Evolutionary conservation across 129 eudicot species (phyloP).

Genomic region (Escallonia rubra): DNA sequence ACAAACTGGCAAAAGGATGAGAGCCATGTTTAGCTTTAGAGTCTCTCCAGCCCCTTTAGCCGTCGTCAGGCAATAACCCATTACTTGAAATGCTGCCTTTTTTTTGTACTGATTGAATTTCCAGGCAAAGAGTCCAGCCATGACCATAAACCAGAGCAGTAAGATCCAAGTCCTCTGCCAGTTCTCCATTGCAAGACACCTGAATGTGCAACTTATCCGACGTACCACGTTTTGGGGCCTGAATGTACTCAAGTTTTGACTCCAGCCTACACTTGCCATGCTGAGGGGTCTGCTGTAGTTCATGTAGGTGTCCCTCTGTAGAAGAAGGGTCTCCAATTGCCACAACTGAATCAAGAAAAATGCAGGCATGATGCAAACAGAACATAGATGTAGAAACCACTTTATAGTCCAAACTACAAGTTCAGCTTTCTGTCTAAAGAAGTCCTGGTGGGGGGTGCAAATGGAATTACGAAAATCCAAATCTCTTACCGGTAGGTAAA

Average conservation of each 20-base stretch:
- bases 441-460: neutral
- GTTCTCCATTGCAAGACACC: conserved; percentile 48
- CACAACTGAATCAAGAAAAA: conserved; percentile 58
- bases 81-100: conserved; percentile 74
- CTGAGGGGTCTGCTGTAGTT: conserved; percentile 84
- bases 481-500: too few species aligned
- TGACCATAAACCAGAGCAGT: conserved; percentile 55
- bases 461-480: neutral
- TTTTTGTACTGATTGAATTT: conserved; percentile 67
- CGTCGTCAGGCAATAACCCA: conserved; percentile 86
- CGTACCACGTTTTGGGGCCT: conserved; percentile 31
- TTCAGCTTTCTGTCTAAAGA: too few species aligned
- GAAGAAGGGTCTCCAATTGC: conserved; percentile 92
- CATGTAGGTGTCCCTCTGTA: conserved; percentile 80
- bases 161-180: conserved; percentile 93
- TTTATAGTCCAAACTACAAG: too few species aligned
- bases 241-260: conserved; percentile 53
- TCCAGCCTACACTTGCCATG: conserved; percentile 72
- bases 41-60: conserved; percentile 99
- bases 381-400: too few species aligned
- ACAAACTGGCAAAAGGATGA: conserved; percentile 83
- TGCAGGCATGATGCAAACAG: too few species aligned
- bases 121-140: conserved; percentile 86
- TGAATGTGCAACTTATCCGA: conserved; percentile 32
- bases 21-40: conserved; percentile 96